Evolutionary conservation across 768 basidiomycete species (phyloP), one percentile per base, ranked within the genome.

Genomic region (Suillus occidentalis): DNA sequence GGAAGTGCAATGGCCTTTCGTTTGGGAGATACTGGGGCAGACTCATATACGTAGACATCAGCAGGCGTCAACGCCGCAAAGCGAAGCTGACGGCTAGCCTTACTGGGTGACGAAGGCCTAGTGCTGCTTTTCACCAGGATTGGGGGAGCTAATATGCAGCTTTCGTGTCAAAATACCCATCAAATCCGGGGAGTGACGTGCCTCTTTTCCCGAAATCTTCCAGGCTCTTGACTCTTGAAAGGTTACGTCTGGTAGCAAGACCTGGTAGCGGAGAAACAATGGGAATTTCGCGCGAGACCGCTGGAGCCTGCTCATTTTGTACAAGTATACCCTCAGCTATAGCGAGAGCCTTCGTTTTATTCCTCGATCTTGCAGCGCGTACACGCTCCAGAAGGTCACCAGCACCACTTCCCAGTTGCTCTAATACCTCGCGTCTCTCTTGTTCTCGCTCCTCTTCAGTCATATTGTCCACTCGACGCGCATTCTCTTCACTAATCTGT

Each of bases 21-120:
- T 66, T 82, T 84, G n/a, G 92, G 92, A 4, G 93, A 92, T 2
- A 89, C 79, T 5, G 91, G 92, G 2, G 86, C 88, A 16, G 92
- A 93, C 69, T 92, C 90, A 70, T 94, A 94, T 1, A 94, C 89
- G 74, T 92, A 83, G 2, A 94, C 86, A 71, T 94, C 90, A n/a
- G 84, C 76, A 0, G 90, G 86, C 1, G 83, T 85, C 18, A 92
- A 79, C 45, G 93, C 88, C 39, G 91, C 90, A 70, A 95, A 95
- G 20, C 92, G 87, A 37, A 94, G 76, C 67, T 78, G 86, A 16
- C 89, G 78, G 58, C 79, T 71, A 1, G 83, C 67, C 76, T 85
- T 60, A 73, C 86, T 82, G 28, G 58, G 58, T 20, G 58, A 42
- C 75, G 88, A 83, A 16, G 90, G 89, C 14, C 89, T 86, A 16